Percentiles rank a stretch among this genome's conserved stretches.
These are phyloP conservation scores for Pyrenula aspistea DNA, from an alignment of 495 filamentous ascomycete species.

Conservation along the genomic window DNA sequence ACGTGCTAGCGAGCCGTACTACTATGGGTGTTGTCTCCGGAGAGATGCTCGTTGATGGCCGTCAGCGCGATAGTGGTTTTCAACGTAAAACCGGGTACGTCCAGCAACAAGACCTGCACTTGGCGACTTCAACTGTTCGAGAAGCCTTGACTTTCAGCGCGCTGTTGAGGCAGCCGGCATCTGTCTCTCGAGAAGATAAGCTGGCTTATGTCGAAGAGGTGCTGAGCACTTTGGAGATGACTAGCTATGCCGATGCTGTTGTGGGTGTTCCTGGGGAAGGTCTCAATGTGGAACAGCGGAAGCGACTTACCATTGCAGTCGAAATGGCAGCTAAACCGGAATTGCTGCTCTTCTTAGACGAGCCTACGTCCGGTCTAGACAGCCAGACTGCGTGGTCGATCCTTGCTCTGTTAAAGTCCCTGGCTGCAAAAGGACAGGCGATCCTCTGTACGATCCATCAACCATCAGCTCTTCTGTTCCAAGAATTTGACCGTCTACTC, in stretches of 20 bases:
- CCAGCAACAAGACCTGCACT: slow-evolving; percentile 90
- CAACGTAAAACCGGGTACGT: slow-evolving; percentile 92
- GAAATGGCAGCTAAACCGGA: slow-evolving; percentile 85
- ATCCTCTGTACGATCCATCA: slow-evolving; percentile 97
- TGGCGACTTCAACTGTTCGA: slow-evolving; percentile 74
- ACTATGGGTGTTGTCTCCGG: slow-evolving; percentile 40
- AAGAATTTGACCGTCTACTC: slow-evolving; percentile 81
- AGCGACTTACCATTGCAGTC: slow-evolving; percentile 80
- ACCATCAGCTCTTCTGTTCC: slow-evolving; percentile 87
- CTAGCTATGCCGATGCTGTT: slow-evolving; percentile 30
- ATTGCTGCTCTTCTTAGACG: slow-evolving; percentile 84
- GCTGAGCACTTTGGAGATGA: slow-evolving; percentile 89
- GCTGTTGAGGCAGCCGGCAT: slow-evolving; percentile 69
- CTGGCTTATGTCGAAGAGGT: slow-evolving; percentile 83
- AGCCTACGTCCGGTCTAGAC: slow-evolving; percentile 82
- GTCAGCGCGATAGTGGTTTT: slow-evolving; percentile 60
- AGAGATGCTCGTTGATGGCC: slow-evolving; percentile 42
- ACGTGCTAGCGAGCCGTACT: slow-evolving; percentile 45
- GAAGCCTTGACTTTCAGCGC: slow-evolving; percentile 78
- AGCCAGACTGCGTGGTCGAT: slow-evolving; percentile 89
- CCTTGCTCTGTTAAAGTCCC: slow-evolving; percentile 68
- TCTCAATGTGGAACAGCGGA: slow-evolving; percentile 87
- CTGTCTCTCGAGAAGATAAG: slow-evolving; percentile 63
- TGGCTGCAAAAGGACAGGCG: slow-evolving; percentile 80
- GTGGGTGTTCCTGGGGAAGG: slow-evolving; percentile 38